Conservation (phyloP, 2,329 filamentous ascomycete genomes). For the Penicillium hordei region DNA sequence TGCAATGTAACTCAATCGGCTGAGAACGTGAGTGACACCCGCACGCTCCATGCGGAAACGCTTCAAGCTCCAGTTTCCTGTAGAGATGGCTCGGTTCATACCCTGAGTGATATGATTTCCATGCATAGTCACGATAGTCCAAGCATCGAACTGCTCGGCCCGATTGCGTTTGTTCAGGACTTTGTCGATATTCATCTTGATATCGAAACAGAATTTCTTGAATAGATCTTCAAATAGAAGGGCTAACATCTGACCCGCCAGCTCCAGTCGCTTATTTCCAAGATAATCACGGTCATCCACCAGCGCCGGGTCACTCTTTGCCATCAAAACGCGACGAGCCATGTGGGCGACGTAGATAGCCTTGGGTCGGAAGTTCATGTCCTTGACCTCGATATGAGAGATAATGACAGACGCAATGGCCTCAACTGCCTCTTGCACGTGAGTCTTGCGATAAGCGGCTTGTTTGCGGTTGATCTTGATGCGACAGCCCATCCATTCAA, state of each 20-base stretch:
- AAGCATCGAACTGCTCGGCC: constrained; percentile 83
- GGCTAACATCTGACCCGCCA: constrained; percentile 91
- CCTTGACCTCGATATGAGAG: constrained; percentile 87
- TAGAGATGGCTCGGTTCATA: constrained; percentile 94
- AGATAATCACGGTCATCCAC: constrained; percentile 98
- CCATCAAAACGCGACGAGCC: constrained; percentile 94
- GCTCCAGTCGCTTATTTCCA: constrained; percentile 91
- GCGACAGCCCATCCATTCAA: constrained; percentile 84
- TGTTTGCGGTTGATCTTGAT: constrained; percentile 79
- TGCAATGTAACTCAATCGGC: constrained; percentile 91
- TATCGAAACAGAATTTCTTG: constrained; percentile 86
- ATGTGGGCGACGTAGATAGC: constrained; percentile 95
- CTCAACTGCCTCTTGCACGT: constrained; percentile 88
- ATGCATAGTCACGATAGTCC: constrained; percentile 78
- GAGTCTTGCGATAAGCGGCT: constrained; percentile 67
- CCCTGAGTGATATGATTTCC: constrained; percentile 86
- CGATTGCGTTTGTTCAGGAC: constrained; percentile 90
- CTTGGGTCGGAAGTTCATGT: constrained; percentile 94
- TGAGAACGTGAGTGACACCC: constrained; percentile 93
- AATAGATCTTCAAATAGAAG: constrained; percentile 96
- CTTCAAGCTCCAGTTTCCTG: constrained; percentile 96
- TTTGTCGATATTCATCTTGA: constrained; percentile 94
- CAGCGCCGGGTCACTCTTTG: constrained; percentile 80
- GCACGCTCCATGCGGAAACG: constrained; percentile 98
- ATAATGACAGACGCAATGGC: constrained; percentile 90